Percentiles rank a stretch among this genome's conserved stretches.
Evolutionary conservation across 768 basidiomycete species (phyloP).

Genomic region (Trametes cinnabarina): DNA sequence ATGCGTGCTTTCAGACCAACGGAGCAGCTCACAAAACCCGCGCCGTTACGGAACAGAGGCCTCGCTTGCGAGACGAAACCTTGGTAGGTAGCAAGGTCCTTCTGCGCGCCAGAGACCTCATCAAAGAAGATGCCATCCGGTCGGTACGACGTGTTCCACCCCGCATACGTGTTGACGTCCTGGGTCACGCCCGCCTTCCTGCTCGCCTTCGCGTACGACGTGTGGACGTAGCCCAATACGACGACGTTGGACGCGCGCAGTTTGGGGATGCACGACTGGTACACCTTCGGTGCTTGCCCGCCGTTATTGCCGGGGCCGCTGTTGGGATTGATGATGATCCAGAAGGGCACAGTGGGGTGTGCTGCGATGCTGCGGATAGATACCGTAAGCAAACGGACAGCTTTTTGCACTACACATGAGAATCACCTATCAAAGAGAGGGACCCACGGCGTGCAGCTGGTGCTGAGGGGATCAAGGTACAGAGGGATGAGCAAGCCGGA

Average conservation of each 20-base stretch:
- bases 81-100: constrained; percentile 27
- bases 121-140: constrained; percentile 39
- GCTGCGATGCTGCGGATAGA: constrained; percentile 25
- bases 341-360: constrained; percentile 30
- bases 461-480: constrained; percentile 9
- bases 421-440: constrained; percentile 13
- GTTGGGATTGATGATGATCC: constrained; percentile 33
- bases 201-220: constrained; percentile 5
- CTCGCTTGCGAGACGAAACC: constrained; percentile 22
- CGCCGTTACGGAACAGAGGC: constrained; percentile 17
- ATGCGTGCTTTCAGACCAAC: not conserved
- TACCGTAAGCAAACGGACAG: not conserved
- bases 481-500: constrained; percentile 10
- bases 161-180: constrained; percentile 33
- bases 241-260: constrained; percentile 29
- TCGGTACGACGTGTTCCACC: constrained; percentile 32
- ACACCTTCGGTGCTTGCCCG: constrained; percentile 31
- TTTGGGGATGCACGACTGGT: constrained; percentile 30
- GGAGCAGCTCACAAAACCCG: constrained; percentile 18
- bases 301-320: constrained; percentile 32
- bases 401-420: no score
- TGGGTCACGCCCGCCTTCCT: constrained; percentile 17
- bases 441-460: constrained; percentile 28
- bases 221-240: constrained; percentile 34
- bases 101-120: constrained; percentile 25